phyloP scores from a whole-genome alignment of 768 basidiomycete genomes.

The Leccinellum rugosiceps region DNA sequence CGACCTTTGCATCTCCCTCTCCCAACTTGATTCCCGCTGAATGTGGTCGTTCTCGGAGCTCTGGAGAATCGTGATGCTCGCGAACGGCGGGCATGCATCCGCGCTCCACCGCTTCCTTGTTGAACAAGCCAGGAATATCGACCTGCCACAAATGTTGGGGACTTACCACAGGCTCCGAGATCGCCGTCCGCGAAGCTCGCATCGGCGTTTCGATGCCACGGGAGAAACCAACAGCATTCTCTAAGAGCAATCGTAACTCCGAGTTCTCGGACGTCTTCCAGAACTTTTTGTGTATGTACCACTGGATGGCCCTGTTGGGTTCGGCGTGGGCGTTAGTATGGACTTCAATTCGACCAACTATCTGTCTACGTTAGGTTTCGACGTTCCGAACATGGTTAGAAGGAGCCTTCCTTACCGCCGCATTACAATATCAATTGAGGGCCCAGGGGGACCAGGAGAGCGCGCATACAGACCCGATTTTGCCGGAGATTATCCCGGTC shows the following conservation, averaged over 20 bases:
- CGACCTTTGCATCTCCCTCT: constrained; percentile 1
- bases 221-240: not conserved
- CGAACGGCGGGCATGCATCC: not conserved
- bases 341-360: not conserved
- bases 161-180: constrained; percentile 1
- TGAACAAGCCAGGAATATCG: not conserved
- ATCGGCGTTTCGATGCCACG: constrained; percentile 1
- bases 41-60: not conserved
- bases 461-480: not conserved
- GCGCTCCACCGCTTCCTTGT: not conserved
- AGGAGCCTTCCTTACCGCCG: not conserved
- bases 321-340: not conserved
- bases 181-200: constrained; percentile 5
- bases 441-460: not conserved
- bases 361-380: not conserved
- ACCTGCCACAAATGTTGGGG: not conserved
- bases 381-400: not conserved
- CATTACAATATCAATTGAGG: not conserved
- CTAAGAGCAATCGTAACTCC: not conserved
- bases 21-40: constrained; percentile 5
- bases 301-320: not conserved
- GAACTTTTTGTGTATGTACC: not conserved
- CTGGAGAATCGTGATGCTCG: constrained; percentile 3
- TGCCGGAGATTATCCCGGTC: not conserved
- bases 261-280: not conserved